phyloP scores from a whole-genome alignment of 371 early-diverging fungal genomes.

The Umbelopsis sp. region DNA sequence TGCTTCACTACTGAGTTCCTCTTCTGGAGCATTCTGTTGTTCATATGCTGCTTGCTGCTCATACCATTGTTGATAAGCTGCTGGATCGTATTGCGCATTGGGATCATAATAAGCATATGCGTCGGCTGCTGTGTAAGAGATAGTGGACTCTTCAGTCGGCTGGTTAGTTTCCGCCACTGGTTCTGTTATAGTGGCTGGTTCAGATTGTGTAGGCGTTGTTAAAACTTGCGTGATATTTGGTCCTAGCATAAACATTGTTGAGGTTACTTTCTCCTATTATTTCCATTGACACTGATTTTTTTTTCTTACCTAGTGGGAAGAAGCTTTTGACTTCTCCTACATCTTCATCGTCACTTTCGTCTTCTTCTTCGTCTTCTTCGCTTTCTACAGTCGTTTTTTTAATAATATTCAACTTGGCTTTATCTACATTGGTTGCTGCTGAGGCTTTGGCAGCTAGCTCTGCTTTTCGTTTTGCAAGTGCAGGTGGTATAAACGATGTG shows the following conservation, averaged over 20 bases:
- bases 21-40: conserved; percentile 22
- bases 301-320: conserved; percentile 34
- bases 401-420: conserved; percentile 1
- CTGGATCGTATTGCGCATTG: conserved; percentile 56
- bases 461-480: conserved; percentile 1
- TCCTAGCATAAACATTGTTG: neutral
- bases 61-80: conserved; percentile 52
- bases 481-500: conserved; percentile 20
- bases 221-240: conserved; percentile 17
- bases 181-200: conserved; percentile 23
- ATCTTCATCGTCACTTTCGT: conserved; percentile 26
- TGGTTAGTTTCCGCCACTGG: conserved; percentile 17
- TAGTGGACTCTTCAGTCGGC: conserved; percentile 19
- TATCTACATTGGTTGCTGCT: neutral
- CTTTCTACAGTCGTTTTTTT: neutral
- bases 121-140: conserved; percentile 31
- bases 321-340: conserved; percentile 38
- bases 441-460: neutral
- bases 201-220: conserved; percentile 22
- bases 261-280: neutral
- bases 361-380: conserved; percentile 16
- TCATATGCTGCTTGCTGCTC: conserved; percentile 42
- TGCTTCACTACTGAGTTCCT: conserved; percentile 38
- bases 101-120: conserved; percentile 43
- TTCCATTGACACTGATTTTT: neutral